Conservation (phyloP, 2,329 filamentous ascomycete species). For the Corinectria fuckeliana region DNA sequence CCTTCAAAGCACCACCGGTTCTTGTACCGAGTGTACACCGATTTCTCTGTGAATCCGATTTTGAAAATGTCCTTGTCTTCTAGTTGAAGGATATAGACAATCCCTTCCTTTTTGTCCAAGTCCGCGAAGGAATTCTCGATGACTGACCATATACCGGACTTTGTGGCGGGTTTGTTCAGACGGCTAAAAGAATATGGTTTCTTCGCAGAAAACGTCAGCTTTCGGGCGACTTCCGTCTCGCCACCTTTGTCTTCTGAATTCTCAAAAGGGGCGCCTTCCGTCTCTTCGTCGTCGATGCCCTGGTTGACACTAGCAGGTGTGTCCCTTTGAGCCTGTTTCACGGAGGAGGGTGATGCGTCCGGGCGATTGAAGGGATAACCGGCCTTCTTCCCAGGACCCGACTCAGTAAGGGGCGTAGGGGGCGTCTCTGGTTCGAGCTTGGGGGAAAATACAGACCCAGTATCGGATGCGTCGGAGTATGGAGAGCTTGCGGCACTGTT, state of each 20-base stretch:
- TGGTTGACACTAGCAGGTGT: not conserved
- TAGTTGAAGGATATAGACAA: not conserved
- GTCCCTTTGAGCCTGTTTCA: not conserved
- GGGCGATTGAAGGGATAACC: not conserved
- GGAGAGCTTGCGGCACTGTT: not conserved
- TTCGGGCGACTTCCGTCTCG: not conserved
- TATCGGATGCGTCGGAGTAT: not conserved
- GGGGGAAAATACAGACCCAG: not conserved
- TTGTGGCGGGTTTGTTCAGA: not conserved
- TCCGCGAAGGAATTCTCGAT: not conserved
- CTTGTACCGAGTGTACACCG: not conserved
- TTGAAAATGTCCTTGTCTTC: not conserved
- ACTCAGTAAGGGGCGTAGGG: not conserved
- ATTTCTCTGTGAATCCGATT: not conserved
- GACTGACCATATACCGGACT: not conserved
- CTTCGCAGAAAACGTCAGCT: not conserved
- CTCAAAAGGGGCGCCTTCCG: not conserved
- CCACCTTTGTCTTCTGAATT: not conserved
- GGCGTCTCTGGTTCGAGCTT: not conserved
- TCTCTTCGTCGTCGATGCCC: not conserved
- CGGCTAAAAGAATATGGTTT: not conserved
- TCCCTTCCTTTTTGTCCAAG: not conserved
- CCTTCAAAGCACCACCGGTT: not conserved
- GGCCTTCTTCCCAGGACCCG: not conserved
- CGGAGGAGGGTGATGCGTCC: not conserved